Conservation (phyloP, 352 stramenopile genomes). For the Elongisporangium prolatum region DNA sequence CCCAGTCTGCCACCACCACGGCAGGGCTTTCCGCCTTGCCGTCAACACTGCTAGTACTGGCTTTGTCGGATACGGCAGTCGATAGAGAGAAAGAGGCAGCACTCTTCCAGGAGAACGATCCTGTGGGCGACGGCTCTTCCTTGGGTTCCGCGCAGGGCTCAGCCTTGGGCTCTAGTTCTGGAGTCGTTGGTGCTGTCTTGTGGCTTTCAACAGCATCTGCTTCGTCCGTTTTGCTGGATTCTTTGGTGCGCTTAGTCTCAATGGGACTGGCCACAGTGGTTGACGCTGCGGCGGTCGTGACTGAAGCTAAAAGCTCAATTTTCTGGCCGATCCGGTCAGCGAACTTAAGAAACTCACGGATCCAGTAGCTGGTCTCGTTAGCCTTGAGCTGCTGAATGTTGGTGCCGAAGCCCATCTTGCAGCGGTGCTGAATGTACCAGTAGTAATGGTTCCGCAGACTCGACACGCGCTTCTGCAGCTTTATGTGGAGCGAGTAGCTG, state of each 20-base stretch:
- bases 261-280: not conserved
- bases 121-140: not conserved
- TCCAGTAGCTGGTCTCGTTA: slow-evolving; percentile 68
- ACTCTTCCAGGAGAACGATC: not conserved
- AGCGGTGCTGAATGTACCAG: slow-evolving; percentile 76
- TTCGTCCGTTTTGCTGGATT: not conserved
- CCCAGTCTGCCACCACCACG: not conserved
- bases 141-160: slow-evolving; percentile 5
- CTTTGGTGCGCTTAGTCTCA: not conserved
- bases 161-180: slow-evolving; percentile 13
- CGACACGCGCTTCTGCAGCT: slow-evolving; percentile 74
- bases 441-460: slow-evolving; percentile 80
- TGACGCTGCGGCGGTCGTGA: not conserved
- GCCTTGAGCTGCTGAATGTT: slow-evolving; percentile 67
- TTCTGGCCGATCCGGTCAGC: slow-evolving; percentile 55
- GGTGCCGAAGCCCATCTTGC: slow-evolving; percentile 49
- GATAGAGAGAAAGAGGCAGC: not conserved
- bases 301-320: slow-evolving; percentile 25
- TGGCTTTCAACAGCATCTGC: not conserved
- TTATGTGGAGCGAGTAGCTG: slow-evolving; percentile 75
- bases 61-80: not conserved
- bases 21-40: not conserved
- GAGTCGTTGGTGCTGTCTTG: slow-evolving; percentile 19
- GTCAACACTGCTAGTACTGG: not conserved
- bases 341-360: slow-evolving; percentile 63